These are phyloP conservation scores for Microascus cirrosus DNA, from an alignment of 2,329 filamentous ascomycete genomes.

Conservation along the genomic window DNA sequence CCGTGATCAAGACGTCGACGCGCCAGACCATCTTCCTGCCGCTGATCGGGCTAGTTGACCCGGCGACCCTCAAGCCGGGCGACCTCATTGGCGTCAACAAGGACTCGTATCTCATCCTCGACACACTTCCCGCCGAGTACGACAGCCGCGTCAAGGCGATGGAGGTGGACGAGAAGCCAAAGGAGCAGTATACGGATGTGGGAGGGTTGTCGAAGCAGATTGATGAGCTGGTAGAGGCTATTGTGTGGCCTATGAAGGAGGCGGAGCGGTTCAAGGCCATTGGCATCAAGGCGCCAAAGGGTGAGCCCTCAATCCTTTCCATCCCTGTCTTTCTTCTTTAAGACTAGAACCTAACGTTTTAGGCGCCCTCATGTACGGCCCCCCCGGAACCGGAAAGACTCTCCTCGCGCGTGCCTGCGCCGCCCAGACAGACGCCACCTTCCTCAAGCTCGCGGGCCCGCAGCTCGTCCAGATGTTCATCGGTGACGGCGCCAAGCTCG, in stretches of 20 bases:
- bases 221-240: constrained; percentile 94
- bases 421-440: constrained; percentile 95
- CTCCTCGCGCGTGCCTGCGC: constrained; percentile 91
- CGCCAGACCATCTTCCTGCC: constrained; percentile 97
- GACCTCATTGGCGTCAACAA: constrained; percentile 98
- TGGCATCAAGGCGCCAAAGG: constrained; percentile 97
- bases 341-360: not conserved
- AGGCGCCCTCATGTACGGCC: constrained; percentile 98
- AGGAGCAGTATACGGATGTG: constrained; percentile 97
- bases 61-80: constrained; percentile 85
- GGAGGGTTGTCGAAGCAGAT: constrained; percentile 98
- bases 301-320: constrained; percentile 34
- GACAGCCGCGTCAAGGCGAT: constrained; percentile 98
- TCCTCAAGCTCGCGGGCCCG: constrained; percentile 94
- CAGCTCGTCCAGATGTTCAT: constrained; percentile 99
- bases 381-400: constrained; percentile 82
- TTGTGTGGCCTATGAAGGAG: constrained; percentile 99
- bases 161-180: constrained; percentile 99
- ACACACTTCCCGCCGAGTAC: constrained; percentile 94
- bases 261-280: constrained; percentile 99
- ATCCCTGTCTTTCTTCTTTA: constrained; percentile 3
- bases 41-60: constrained; percentile 91
- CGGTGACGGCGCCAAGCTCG: constrained; percentile 93
- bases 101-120: constrained; percentile 93
- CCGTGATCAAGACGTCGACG: constrained; percentile 98